These are phyloP conservation scores for Tieghemostelium lacteum DNA, from an alignment of 78 protist genomes.

Conservation along the genomic window DNA sequence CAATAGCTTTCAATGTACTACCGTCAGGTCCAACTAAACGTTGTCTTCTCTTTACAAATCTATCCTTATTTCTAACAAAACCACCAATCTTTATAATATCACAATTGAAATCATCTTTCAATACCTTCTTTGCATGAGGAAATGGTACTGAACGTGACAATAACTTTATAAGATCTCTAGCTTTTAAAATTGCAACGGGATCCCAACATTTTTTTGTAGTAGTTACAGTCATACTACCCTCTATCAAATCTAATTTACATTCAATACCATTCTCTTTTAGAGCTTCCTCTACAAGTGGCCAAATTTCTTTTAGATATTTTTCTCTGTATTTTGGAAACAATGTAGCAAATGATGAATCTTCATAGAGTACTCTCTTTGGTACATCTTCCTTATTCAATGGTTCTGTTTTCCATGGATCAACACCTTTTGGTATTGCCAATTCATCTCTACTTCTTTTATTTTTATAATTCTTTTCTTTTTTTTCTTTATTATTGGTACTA, in stretches of 20 bases:
- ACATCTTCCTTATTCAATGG: conserved; percentile 58
- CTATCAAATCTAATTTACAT: conserved; percentile 93
- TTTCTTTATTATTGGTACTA: neutral
- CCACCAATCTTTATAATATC: conserved; percentile 96
- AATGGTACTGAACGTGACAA: conserved; percentile 95
- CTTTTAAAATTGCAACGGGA: conserved; percentile 97
- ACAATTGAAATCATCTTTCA: conserved; percentile 92
- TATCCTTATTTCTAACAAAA: conserved; percentile 89
- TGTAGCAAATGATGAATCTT: conserved; percentile 92
- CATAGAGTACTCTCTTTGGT: conserved; percentile 74
- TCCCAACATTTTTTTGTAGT: conserved; percentile 98
- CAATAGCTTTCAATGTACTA: conserved; percentile 96
- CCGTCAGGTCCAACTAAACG: conserved; percentile 99
- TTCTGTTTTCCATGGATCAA: conserved; percentile 68
- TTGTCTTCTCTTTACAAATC: conserved; percentile 98
- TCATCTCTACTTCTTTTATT: conserved; percentile 30
- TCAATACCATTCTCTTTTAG: conserved; percentile 86
- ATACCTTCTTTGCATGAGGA: conserved; percentile 84
- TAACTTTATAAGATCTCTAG: conserved; percentile 94
- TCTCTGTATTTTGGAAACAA: conserved; percentile 97
- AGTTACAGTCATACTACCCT: conserved; percentile 97
- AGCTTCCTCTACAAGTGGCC: conserved; percentile 85
- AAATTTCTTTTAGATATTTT: conserved; percentile 88
- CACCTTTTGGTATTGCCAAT: conserved; percentile 46
- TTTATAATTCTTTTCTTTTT: neutral